These are phyloP conservation scores for Tilletia caries DNA, from an alignment of 1,284 basidiomycete species.

Conservation along the genomic window DNA sequence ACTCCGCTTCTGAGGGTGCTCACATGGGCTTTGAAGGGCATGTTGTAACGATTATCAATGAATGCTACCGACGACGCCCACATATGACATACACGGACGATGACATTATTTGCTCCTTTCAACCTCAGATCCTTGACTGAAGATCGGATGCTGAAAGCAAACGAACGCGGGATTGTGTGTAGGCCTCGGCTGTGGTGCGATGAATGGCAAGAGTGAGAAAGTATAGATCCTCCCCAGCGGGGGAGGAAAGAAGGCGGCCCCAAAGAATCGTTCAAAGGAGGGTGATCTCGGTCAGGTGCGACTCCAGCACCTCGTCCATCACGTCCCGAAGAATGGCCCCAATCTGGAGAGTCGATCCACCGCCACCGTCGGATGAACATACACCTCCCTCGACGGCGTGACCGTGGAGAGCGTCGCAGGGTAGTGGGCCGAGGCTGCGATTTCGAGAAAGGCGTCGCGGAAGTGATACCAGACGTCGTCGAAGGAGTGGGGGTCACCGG, in stretches of 20 bases:
- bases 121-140: too few relatives aligned
- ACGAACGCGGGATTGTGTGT: too few relatives aligned
- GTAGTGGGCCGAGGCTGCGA: background rate
- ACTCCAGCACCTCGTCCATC: background rate
- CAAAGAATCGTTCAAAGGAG: too few relatives aligned
- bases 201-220: too few relatives aligned
- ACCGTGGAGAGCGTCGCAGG: background rate
- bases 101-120: too few relatives aligned
- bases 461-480: constrained; percentile 40
- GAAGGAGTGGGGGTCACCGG: constrained; percentile 29
- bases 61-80: too few relatives aligned
- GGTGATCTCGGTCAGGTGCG: background rate
- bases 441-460: constrained; percentile 21
- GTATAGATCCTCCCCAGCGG: too few relatives aligned
- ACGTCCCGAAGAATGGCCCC: background rate
- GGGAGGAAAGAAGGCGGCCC: too few relatives aligned
- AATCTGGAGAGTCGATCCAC: background rate
- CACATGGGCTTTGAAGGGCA: constrained; percentile 40
- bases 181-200: too few relatives aligned
- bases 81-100: too few relatives aligned
- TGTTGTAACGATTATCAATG: too few relatives aligned
- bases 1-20: constrained; percentile 36
- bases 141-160: too few relatives aligned
- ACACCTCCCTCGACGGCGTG: background rate
- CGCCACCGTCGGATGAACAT: background rate